Evolutionary conservation across 1,284 basidiomycete genomes (phyloP), one percentile per base, ranked within the genome.

Genomic region (Singerocomus rubriflavus): DNA sequence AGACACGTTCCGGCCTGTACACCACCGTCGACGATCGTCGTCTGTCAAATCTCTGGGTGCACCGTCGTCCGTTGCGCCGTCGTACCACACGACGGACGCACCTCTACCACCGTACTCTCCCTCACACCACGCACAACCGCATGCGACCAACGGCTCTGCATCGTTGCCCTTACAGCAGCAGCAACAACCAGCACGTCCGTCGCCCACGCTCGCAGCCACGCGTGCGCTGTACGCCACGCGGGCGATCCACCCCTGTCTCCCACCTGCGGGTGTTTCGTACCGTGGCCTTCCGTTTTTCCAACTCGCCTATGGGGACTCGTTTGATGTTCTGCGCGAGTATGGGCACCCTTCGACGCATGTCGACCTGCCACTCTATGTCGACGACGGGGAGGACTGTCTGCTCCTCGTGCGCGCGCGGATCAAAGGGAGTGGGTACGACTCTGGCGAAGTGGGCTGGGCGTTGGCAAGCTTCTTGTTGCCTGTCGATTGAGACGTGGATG

Each of bases 321-420:
- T 82, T 50, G 79, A 84, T 40, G 80, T 91, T 8, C 66, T 91
- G 46, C 76, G 81, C 56, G 88, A 91, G 65, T 82, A 80, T 0
- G 88, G 88, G 1, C 88, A 90, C 63, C 88, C 88, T 13, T 81
- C 80, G 41, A 73, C 77, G 27, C 85, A 88, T 59, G 73, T 76
- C 3, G 80, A 85, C 56, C 68, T 91, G 37, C 88, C 88, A 6
- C 63, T 91, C 50, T 81, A 82, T 60, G 82, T 90, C 30, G 87
- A 89, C 57, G 86, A 89, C 45, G 86, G 88, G 9, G 88, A 88
- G 57, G 88, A 91, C 57, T 89, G 86, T 68, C 68, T 91, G 56
- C 69, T 91, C 47, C 74, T 90, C 31, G 76, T 74, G 46, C 65
- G 84, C 44, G 78, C 82, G 62, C 67, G 65, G 13, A 40, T 44